Conservation (phyloP, 345 rosid species). For the Psidium guajava region DNA sequence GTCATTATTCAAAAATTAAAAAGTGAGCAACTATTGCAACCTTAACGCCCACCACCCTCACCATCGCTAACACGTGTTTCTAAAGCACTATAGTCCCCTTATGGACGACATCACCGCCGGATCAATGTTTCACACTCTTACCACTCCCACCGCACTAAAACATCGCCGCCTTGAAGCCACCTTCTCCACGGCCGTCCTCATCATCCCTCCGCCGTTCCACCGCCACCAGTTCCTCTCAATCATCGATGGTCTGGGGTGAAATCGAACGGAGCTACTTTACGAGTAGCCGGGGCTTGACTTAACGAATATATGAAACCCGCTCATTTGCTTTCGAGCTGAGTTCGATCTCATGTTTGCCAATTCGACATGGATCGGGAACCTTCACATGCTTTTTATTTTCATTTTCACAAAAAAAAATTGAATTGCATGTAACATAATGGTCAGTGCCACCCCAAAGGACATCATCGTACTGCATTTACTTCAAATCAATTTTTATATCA, state of each 20-base stretch:
- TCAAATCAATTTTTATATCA: neutral
- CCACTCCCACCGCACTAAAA: neutral
- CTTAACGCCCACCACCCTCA: neutral
- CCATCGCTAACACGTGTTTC: neutral
- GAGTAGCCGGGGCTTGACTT: neutral
- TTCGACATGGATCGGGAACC: neutral
- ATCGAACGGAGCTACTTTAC: neutral
- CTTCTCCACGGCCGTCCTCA: neutral
- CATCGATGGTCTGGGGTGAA: neutral
- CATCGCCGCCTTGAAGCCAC: neutral
- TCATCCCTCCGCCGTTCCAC: neutral
- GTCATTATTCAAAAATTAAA: neutral
- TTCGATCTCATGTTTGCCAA: neutral
- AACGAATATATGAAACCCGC: neutral
- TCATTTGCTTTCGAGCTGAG: neutral
- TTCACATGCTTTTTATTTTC: neutral
- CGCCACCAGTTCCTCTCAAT: neutral
- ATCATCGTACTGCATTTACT: too few relatives aligned
- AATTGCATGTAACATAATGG: too few relatives aligned
- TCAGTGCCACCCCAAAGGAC: too few relatives aligned
- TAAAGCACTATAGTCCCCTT: neutral
- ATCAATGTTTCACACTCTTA: too few relatives aligned
- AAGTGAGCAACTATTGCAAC: fast-evolving
- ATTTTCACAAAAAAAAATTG: too few relatives aligned
- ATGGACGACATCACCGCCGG: neutral